Evolutionary conservation across 805 yeast genomes (phyloP).

Genomic region (Diddensiella transvaalensis): DNA sequence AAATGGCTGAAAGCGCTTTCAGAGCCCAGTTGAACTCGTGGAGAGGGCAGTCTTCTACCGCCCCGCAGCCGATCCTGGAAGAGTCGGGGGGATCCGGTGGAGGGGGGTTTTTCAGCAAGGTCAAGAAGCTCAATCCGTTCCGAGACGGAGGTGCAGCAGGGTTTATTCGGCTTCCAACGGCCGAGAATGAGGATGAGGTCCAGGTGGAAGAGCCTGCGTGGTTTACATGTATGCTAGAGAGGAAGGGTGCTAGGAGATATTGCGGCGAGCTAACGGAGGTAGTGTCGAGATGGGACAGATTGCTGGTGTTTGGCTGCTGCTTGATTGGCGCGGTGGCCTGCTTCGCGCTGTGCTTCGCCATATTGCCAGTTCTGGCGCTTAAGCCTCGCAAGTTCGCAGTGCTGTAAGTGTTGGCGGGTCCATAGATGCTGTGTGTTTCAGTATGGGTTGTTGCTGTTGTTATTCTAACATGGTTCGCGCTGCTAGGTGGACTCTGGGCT

Average conservation of each 20-base stretch:
- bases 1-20: constrained; percentile 31
- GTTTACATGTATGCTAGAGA: constrained; percentile 29
- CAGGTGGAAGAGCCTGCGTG: constrained; percentile 38
- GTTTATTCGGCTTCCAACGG: constrained; percentile 23
- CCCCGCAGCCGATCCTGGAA: constrained; percentile 12
- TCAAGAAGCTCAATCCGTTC: constrained; percentile 30
- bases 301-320: constrained; percentile 73
- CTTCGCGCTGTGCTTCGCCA: constrained; percentile 72
- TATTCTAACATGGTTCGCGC: too few species aligned
- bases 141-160: constrained; percentile 16
- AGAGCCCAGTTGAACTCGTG: constrained; percentile 34
- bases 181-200: constrained; percentile 22
- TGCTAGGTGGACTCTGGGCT: constrained; percentile 86
- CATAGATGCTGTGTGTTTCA: background rate
- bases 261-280: background rate
- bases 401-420: constrained; percentile 17
- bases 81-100: constrained; percentile 7
- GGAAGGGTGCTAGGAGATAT: background rate
- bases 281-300: constrained; percentile 70
- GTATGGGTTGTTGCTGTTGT: background rate
- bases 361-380: constrained; percentile 85
- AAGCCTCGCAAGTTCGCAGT: constrained; percentile 88
- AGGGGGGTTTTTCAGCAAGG: constrained; percentile 24
- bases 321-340: constrained; percentile 74
- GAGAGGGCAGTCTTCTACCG: constrained; percentile 27